phyloP scores from a whole-genome alignment of 257 asterid species.

The Leptodermis oblonga region DNA sequence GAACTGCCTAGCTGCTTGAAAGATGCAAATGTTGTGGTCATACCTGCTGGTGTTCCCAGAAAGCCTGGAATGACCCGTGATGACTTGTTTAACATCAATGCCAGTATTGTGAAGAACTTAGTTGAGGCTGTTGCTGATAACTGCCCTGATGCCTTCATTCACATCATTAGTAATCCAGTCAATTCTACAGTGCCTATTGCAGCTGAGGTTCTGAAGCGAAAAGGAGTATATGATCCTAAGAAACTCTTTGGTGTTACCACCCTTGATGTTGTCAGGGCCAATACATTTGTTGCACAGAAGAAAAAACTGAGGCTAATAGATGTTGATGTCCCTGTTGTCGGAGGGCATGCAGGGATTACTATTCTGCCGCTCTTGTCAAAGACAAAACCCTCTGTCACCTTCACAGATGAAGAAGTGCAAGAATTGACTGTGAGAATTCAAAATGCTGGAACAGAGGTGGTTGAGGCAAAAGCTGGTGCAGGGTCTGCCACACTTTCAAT shows the following conservation, averaged over 20 bases:
- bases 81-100: constrained; percentile 79
- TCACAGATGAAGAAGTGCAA: constrained; percentile 58
- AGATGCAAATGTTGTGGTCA: constrained; percentile 65
- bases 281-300: constrained; percentile 66
- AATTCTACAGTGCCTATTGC: constrained; percentile 88
- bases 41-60: constrained; percentile 88
- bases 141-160: constrained; percentile 79
- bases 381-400: constrained; percentile 57
- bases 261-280: constrained; percentile 81
- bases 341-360: constrained; percentile 87
- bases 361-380: constrained; percentile 73
- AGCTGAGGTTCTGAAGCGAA: constrained; percentile 71
- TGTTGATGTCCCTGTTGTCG: constrained; percentile 75
- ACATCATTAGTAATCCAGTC: constrained; percentile 84
- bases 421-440: constrained; percentile 74
- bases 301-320: constrained; percentile 70
- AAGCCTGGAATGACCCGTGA: constrained; percentile 93
- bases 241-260: constrained; percentile 85
- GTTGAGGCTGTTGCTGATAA: constrained; percentile 79
- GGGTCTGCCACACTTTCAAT: constrained; percentile 94
- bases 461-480: constrained; percentile 91
- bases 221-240: constrained; percentile 72
- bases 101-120: constrained; percentile 63
- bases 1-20: constrained; percentile 62
- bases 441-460: constrained; percentile 91